These are phyloP conservation scores for Eucalyptus guilfoylei DNA, from an alignment of 345 rosid genomes.

Conservation along the genomic window DNA sequence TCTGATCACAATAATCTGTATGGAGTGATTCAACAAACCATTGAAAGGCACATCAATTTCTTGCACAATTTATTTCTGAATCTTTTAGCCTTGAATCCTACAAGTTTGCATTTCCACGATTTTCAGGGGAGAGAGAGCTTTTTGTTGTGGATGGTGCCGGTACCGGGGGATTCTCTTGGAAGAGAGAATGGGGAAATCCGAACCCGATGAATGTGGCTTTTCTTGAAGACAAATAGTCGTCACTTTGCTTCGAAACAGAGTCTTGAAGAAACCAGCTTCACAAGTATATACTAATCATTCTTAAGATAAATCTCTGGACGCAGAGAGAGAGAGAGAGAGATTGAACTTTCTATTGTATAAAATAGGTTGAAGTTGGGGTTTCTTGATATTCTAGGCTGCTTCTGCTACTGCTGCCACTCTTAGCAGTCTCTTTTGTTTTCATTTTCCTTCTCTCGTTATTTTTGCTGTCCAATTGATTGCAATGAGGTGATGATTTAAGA, in stretches of 20 bases:
- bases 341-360: background rate
- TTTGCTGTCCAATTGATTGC: background rate
- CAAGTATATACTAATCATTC: background rate
- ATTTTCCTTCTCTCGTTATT: background rate
- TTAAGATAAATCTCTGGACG: background rate
- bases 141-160: constrained; percentile 54
- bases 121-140: constrained; percentile 25
- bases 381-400: background rate
- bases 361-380: background rate
- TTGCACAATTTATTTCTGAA: background rate
- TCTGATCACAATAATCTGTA: constrained; percentile 34
- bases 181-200: too few relatives aligned
- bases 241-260: background rate
- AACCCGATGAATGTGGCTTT: too few relatives aligned
- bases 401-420: background rate
- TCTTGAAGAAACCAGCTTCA: background rate
- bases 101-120: background rate
- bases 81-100: background rate
- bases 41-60: background rate
- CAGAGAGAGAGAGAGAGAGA: background rate
- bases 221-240: background rate
- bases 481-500: background rate
- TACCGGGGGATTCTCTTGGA: background rate
- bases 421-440: background rate
- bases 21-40: background rate